phyloP scores from a whole-genome alignment of 805 yeast species.

The Tetrapisispora iriomotensis region DNA sequence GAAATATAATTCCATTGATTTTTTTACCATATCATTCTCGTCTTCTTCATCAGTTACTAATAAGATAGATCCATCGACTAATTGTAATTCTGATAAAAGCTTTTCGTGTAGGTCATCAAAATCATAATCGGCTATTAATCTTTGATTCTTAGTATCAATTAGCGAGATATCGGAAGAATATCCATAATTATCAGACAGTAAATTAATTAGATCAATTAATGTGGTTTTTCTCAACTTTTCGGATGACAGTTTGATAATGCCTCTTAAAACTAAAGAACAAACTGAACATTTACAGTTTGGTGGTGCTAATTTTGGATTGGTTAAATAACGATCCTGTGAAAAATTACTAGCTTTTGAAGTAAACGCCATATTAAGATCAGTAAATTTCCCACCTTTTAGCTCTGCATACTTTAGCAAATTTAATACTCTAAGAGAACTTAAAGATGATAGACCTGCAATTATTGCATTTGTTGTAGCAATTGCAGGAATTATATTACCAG shows the following conservation, averaged over 20 bases:
- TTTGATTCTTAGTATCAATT: slow-evolving; percentile 31
- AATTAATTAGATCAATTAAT: slow-evolving; percentile 43
- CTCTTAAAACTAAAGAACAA: slow-evolving; percentile 45
- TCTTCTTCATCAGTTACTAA: slow-evolving; percentile 68
- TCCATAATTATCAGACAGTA: slow-evolving; percentile 39
- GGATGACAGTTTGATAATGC: slow-evolving; percentile 32
- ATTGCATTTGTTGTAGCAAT: slow-evolving; percentile 97
- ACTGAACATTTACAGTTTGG: slow-evolving; percentile 70
- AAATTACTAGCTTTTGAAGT: slow-evolving; percentile 41
- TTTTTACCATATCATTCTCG: slow-evolving; percentile 26
- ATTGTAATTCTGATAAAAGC: slow-evolving; percentile 42
- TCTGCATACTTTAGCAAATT: slow-evolving; percentile 26
- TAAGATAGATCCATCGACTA: slow-evolving; percentile 51
- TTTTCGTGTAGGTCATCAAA: slow-evolving; percentile 65
- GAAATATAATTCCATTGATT: slow-evolving; percentile 54
- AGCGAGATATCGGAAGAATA: slow-evolving; percentile 35
- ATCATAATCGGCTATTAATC: slow-evolving; percentile 73
- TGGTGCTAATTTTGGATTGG: slow-evolving; percentile 47
- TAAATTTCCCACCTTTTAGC: slow-evolving; percentile 24
- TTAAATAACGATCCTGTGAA: slow-evolving; percentile 43
- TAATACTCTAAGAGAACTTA: slow-evolving; percentile 56
- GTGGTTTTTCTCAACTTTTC: slow-evolving; percentile 25
- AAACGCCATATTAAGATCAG: slow-evolving; percentile 37
- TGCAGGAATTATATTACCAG: slow-evolving; percentile 97
- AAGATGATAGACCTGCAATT: slow-evolving; percentile 78